Evolutionary conservation across 2,329 filamentous ascomycete species (phyloP), one percentile per base, ranked within the genome.

Genomic region (Ilyonectria destructans): DNA sequence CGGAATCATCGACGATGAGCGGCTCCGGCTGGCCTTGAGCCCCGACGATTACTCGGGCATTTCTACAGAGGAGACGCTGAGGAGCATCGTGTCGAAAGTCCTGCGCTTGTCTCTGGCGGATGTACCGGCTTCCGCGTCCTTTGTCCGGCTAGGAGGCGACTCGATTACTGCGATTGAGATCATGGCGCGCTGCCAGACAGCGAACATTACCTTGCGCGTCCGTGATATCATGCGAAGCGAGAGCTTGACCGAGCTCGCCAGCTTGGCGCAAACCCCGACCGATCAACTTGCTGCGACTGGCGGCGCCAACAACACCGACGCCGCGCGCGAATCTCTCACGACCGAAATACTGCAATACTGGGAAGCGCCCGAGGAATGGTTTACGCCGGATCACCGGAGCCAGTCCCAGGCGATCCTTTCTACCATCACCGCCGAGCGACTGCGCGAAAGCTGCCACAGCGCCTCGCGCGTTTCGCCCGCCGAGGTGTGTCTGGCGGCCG

Each of bases 81-180:
- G 59, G 21, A 62, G 55, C 59, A 62, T 62, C 37, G 59, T 62
- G 51, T 56, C 59, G 13, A 54, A 62, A 33, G 59, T 62, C n/a
- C 35, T 62, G 59, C 59, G 59, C 45, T 45, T 62, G 51, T 51
- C 59, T 62, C 59, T 62, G 51, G 49, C 59, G 40, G 59, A 62
- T 2, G 59, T 62, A 7, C 26, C 40, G n/a, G 51, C 59, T 13
- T 48, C 59, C 8, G 59, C 59, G 29, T 62, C 59, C 59, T 62
- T 62, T 56, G 51, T 62, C 43, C 59, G 59, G 13, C 40, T 62
- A 7, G 85, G 85, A 12, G 85, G 85, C 26, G 84, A 87, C 70
- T 87, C 85, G 0, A 81, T 87, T 2, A 70, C 80, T 1, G 85
- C 85, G 2, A 88, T 87, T 82, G 83, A 46, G 75, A 78, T 35